A percentile compares a stretch with the other conserved stretches of the same genome.
phyloP scores from a whole-genome alignment of 495 filamentous ascomycete genomes.

The Podospora australis region DNA sequence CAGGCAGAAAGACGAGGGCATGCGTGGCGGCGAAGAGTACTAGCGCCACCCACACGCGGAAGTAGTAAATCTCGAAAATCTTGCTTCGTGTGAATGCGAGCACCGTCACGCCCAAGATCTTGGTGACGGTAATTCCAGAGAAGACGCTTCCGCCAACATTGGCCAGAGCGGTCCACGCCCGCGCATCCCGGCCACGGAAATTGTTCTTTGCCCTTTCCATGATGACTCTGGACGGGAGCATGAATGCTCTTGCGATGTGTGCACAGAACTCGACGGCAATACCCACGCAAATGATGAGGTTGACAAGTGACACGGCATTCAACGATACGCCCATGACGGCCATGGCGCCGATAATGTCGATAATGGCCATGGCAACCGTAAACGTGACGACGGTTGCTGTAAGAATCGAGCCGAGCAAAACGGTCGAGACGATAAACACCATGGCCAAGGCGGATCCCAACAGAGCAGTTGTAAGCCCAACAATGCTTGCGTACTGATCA shows the following conservation, averaged over 20 bases:
- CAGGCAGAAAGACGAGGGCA: constrained; percentile 85
- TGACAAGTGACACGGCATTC: constrained; percentile 95
- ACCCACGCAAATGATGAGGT: constrained; percentile 91
- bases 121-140: constrained; percentile 92
- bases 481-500: constrained; percentile 87
- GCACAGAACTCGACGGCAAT: constrained; percentile 97
- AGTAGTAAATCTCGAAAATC: constrained; percentile 99
- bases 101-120: constrained; percentile 85
- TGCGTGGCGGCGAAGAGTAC: constrained; percentile 85
- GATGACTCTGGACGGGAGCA: constrained; percentile 73
- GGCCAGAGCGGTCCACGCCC: constrained; percentile 85
- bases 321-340: constrained; percentile 81
- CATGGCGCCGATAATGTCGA: constrained; percentile 95
- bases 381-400: constrained; percentile 77
- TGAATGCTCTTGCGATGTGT: constrained; percentile 92
- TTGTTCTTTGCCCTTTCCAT: constrained; percentile 64
- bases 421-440: constrained; percentile 68
- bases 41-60: constrained; percentile 88
- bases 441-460: constrained; percentile 76
- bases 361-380: constrained; percentile 85
- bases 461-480: constrained; percentile 67
- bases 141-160: constrained; percentile 94
- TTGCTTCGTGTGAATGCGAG: constrained; percentile 92
- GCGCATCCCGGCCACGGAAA: constrained; percentile 70
- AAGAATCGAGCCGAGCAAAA: constrained; percentile 74